Base-by-base conservation (phyloP, 2,329 filamentous ascomycete genomes). In the Mycosphaerella arachidis region DNA sequence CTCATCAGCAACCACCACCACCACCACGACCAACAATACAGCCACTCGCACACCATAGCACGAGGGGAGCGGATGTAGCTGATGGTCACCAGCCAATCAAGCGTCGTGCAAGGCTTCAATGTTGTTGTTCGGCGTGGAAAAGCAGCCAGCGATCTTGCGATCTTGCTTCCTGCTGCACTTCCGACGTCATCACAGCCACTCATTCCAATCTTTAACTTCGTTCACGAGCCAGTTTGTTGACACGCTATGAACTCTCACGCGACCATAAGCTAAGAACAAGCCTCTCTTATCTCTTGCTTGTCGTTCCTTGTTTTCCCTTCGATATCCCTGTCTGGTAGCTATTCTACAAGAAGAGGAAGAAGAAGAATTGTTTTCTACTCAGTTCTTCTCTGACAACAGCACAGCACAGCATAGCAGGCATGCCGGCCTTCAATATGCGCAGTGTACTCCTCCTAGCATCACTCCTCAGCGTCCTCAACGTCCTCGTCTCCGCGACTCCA, bases 381-480 rank as follows among this genome's bases (percentile, higher is more conserved):
- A 4, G 20, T 29, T 27, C 24, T 29, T 50, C 16, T n/a, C 40
- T 16, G 13, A 7, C 18, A n/a, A n/a, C 6, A 43, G 6, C 16
- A 6, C 6, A 43, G 6, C 16, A 6, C 13, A 43, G 13, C 8
- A 12, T 18, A 40, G 24, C 24, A 7, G 43, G 18, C n/a, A 62
- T 62, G 59, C 45, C 55, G 27, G n/a, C 51, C 58, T 33, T 68
- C 56, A 58, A 37, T 31, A 16, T 66, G 30, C 59, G 62, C 52
- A 61, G 51, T 35, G 62, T 70, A 24, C 62, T 71, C 5, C 60
- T 72, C 2, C 66, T 67, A 27, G 68, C 70, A 35, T 63, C 67
- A n/a, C 58, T 67, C 12, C 63, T 71, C 5, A 57, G 48, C 55
- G 56, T 67, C 12, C 63, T 71, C 5, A 57, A 45, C 55, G 56